Evolutionary conservation across 2,329 filamentous ascomycete species (phyloP).

Genomic region (Colletotrichum sublineola): DNA sequence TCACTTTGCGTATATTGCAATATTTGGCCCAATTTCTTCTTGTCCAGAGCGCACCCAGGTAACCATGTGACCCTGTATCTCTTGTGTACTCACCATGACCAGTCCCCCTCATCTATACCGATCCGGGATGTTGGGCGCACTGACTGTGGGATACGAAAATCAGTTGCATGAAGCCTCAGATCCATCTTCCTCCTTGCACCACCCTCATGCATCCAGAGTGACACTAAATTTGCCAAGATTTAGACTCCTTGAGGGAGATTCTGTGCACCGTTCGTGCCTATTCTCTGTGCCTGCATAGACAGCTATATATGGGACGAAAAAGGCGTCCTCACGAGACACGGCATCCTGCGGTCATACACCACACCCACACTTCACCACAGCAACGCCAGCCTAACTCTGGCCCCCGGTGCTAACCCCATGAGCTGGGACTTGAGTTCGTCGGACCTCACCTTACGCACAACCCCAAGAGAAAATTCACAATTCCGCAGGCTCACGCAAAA

Average conservation of each 20-base stretch:
- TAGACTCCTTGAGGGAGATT: neutral
- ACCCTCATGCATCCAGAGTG: neutral
- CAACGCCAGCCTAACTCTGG: neutral
- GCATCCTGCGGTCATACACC: neutral
- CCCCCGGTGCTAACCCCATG: too few relatives aligned
- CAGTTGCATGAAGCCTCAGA: neutral
- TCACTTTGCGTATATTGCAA: too few relatives aligned
- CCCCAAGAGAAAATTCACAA: too few relatives aligned
- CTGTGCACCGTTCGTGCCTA: neutral
- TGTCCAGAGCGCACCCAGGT: neutral
- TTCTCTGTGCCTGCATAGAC: neutral
- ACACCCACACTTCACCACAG: neutral
- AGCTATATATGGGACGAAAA: neutral
- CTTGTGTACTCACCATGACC: too few relatives aligned
- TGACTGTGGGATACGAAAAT: neutral
- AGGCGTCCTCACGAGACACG: neutral
- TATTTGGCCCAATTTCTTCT: neutral
- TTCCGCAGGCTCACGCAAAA: too few relatives aligned
- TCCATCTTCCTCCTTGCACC: neutral
- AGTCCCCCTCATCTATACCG: neutral
- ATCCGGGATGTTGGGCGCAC: neutral
- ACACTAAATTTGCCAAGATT: neutral
- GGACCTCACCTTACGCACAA: too few relatives aligned
- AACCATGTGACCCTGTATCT: neutral
- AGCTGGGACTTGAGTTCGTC: too few relatives aligned